phyloP scores from a whole-genome alignment of 768 basidiomycete species.

The Tylopilus rubrobrunneus region DNA sequence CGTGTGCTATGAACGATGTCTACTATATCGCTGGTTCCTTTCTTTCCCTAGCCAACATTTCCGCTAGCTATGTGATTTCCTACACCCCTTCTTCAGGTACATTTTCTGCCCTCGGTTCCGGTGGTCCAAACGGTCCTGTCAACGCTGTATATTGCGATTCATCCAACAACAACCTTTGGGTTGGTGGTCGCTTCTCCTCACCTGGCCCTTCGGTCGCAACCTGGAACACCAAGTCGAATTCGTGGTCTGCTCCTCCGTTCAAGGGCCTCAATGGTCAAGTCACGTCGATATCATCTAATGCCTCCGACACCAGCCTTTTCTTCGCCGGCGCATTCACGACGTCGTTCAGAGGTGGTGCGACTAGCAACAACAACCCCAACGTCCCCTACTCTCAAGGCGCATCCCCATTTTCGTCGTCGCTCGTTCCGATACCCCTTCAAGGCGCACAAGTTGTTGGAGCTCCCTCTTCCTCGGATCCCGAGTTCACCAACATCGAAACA shows the following conservation, averaged over 20 bases:
- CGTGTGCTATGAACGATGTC: conserved; percentile 63
- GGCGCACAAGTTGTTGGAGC: conserved; percentile 55
- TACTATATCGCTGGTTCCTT: conserved; percentile 87
- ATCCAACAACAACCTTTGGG: conserved; percentile 65
- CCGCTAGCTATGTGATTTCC: conserved; percentile 70
- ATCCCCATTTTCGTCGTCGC: conserved; percentile 83
- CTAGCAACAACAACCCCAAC: conserved; percentile 71
- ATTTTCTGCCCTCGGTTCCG: conserved; percentile 61
- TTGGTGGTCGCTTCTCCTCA: conserved; percentile 69
- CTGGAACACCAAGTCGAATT: conserved; percentile 56
- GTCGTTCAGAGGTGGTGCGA: conserved; percentile 53
- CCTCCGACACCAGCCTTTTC: conserved; percentile 69
- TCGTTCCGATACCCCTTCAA: conserved; percentile 73
- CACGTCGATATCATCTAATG: conserved; percentile 68
- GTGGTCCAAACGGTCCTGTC: conserved; percentile 74
- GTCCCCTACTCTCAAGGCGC: conserved; percentile 80
- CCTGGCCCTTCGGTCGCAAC: conserved; percentile 67
- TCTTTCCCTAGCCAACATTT: conserved; percentile 56
- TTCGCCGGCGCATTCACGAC: conserved; percentile 89
- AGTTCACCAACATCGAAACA: conserved; percentile 60
- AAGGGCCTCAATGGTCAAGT: conserved; percentile 72
- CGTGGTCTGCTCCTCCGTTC: conserved; percentile 82
- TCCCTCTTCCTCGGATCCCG: conserved; percentile 56
- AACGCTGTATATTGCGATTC: conserved; percentile 74
- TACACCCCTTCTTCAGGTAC: conserved; percentile 57